These are phyloP conservation scores for Aspergillus oerlinghausenensis DNA, from an alignment of 2,329 filamentous ascomycete species.

Conservation along the genomic window DNA sequence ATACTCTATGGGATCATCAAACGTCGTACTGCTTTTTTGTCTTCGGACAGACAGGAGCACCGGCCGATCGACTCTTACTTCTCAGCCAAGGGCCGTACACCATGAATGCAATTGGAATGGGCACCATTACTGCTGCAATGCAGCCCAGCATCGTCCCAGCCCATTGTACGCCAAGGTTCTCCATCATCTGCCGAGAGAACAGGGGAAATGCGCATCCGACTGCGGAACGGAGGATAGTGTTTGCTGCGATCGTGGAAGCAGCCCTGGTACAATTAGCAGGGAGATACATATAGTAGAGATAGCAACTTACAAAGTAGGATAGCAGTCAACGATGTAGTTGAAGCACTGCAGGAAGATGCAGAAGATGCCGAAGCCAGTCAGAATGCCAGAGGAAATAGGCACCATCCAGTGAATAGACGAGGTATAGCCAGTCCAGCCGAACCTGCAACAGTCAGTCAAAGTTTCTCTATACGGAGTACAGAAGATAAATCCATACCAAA, in stretches of 20 bases:
- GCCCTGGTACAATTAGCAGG: constrained; percentile 21
- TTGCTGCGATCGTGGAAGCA: constrained; percentile 37
- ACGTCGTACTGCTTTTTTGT: neutral
- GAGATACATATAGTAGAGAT: too few relatives aligned
- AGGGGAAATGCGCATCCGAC: constrained; percentile 37
- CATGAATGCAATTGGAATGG: constrained; percentile 32
- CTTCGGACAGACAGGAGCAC: neutral
- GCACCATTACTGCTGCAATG: constrained; percentile 31
- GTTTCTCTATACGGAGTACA: too few relatives aligned
- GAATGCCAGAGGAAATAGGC: constrained; percentile 25
- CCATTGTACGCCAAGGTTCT: constrained; percentile 36
- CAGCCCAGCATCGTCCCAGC: constrained; percentile 36
- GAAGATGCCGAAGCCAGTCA: constrained; percentile 30
- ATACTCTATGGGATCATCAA: neutral
- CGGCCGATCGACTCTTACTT: constrained; percentile 3
- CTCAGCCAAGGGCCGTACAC: constrained; percentile 24
- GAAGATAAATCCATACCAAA: constrained; percentile 25
- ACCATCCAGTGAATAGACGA: constrained; percentile 32
- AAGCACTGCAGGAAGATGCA: constrained; percentile 32
- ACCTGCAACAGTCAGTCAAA: constrained; percentile 10
- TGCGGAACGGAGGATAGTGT: constrained; percentile 37
- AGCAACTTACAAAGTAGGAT: constrained; percentile 35
- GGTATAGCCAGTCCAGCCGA: constrained; percentile 33
- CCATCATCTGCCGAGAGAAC: constrained; percentile 37
- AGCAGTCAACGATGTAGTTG: constrained; percentile 40